Base-by-base conservation (phyloP, 331 rosid genomes). In the Dryas integrifolia region DNA sequence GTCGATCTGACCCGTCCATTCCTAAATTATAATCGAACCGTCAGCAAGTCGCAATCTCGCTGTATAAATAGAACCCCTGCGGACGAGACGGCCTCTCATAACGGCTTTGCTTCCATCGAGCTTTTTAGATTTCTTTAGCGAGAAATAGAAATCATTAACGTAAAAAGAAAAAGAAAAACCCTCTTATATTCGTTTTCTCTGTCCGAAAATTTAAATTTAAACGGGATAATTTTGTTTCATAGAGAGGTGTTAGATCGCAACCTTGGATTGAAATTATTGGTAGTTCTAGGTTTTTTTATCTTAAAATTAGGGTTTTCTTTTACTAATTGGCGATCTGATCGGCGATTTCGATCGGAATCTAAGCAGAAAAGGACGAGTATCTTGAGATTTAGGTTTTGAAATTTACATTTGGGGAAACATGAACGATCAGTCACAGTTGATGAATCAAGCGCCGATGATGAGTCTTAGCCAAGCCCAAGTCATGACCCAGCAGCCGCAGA, bases 351-450 rank as follows among this genome's bases (percentile, higher is more conserved):
- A 38, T 45, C 21, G 68, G 49, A 38, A 30, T 69, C 51, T 7
- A 18, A 13, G 6, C 13, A 14, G 24, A 4, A 70, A 43, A 15
- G 41, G 74, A 45, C 67, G 47, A 41, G 6, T 15, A 4, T 56
- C 13, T 0, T 8, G 7, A 15, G 53, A 45, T 44, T 40, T 39
- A 76, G 75, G 69, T 15, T 59, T 52, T 76, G 72, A 75, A 72
- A 61, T 76, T 78, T 76, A 44, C 18, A 30, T 15, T 67, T 44
- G 26, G 64, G 57, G 57, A n/a, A 26, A 66, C 12, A 85, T 85
- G 93, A 89, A 86, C 86, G 92, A 87, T 68, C 86, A 60, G 63
- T 78, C 80, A 11, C 80, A 79, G 74, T 72, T 82, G 77, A 82
- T 79, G 81, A 80, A 69, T 60, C 89, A 79, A 9, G 79, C 80